A percentile compares a stretch with the other conserved stretches of the same genome.
Evolutionary conservation across 2,329 filamentous ascomycete species (phyloP).

Genomic region (Hypoxylon sp.): DNA sequence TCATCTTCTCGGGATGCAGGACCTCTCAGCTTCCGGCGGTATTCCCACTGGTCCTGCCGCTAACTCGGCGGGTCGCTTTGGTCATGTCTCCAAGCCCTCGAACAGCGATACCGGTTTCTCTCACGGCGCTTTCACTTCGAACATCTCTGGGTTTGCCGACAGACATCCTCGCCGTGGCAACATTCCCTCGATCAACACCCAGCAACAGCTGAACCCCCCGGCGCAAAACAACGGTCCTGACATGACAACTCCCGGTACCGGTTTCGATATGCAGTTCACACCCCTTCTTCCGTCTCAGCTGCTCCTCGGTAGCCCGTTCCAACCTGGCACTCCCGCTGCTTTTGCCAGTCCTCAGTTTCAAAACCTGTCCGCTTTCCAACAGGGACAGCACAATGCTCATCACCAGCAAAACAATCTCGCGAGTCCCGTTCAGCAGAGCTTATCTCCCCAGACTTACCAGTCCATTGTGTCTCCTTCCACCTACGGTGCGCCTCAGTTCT

Average conservation of each 20-base stretch:
- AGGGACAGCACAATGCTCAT: conserved; percentile 58
- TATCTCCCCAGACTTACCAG: conserved; percentile 86
- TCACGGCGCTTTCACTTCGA: conserved; percentile 89
- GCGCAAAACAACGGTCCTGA: conserved; percentile 69
- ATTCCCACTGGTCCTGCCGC: conserved; percentile 65
- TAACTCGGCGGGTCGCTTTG: conserved; percentile 68
- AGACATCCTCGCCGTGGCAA: conserved; percentile 85
- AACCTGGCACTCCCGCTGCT: conserved; percentile 88
- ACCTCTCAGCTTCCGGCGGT: conserved; percentile 73
- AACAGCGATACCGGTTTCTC: conserved; percentile 90
- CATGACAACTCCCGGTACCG: conserved; percentile 85
- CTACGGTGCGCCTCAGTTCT: conserved; percentile 83
- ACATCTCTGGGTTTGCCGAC: conserved; percentile 85
- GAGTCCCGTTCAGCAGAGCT: conserved; percentile 78
- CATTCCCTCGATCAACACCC: conserved; percentile 92
- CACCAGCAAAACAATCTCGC: conserved; percentile 66
- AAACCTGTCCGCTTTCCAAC: conserved; percentile 79
- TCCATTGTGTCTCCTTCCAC: conserved; percentile 85
- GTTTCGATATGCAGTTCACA: conserved; percentile 98
- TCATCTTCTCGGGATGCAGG: conserved; percentile 92
- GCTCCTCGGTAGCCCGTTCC: conserved; percentile 94
- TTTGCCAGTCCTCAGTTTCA: conserved; percentile 94
- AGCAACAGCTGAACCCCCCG: conserved; percentile 63
- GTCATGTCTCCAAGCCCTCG: conserved; percentile 81
- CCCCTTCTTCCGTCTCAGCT: conserved; percentile 93